Percentiles rank a stretch among this genome's conserved stretches.
Evolutionary conservation across 108 stramenopile species (phyloP).

Genomic region (Heterococcus sp.): DNA sequence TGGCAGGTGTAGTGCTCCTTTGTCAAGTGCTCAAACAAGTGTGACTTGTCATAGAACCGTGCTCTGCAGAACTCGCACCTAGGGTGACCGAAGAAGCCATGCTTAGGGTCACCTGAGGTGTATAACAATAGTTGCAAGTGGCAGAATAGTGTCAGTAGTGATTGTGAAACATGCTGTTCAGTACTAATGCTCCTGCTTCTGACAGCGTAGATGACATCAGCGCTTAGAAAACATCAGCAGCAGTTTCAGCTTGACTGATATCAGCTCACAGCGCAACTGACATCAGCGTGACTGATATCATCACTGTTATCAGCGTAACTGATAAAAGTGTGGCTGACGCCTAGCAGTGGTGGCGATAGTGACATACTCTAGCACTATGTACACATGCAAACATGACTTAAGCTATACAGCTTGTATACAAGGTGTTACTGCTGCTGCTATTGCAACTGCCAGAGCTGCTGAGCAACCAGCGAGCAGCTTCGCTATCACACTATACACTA

Average conservation of each 20-base stretch:
- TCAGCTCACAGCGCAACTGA: background rate
- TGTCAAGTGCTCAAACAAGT: conserved; percentile 46
- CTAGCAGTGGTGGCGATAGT: too few relatives aligned
- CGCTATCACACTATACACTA: too few relatives aligned
- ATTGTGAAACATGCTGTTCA: background rate
- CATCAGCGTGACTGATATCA: background rate
- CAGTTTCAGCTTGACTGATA: background rate
- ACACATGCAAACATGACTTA: too few relatives aligned
- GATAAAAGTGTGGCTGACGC: too few relatives aligned
- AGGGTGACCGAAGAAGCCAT: conserved; percentile 52
- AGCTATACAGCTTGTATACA: too few relatives aligned
- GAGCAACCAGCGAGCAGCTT: too few relatives aligned
- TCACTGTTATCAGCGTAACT: too few relatives aligned
- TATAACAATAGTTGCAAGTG: background rate
- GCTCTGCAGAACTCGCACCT: conserved; percentile 56
- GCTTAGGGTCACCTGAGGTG: conserved; percentile 15
- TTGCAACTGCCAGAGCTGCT: too few relatives aligned
- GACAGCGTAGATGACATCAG: background rate
- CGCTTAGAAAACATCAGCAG: background rate
- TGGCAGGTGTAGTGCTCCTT: conserved; percentile 59
- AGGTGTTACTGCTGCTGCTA: too few relatives aligned
- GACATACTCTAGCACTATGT: too few relatives aligned
- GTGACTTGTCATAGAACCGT: conserved; percentile 45
- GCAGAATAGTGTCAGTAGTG: background rate
- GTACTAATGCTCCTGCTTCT: too few relatives aligned